Base-by-base conservation (phyloP, 192 early-diverging fungal genomes). In the Coemansia umbellata region DNA sequence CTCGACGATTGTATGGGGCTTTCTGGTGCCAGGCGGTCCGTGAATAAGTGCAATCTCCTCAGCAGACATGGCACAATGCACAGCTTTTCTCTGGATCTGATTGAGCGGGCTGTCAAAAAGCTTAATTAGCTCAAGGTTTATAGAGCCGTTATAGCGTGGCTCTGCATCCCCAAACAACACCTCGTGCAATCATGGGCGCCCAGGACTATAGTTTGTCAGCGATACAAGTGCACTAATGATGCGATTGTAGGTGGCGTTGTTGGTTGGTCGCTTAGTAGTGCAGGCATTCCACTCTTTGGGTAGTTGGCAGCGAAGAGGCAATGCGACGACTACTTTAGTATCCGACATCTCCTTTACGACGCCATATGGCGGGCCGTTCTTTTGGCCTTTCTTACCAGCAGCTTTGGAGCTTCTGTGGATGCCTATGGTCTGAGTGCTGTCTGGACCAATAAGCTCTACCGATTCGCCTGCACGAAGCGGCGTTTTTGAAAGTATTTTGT, bases 11-110 rank as follows among this genome's bases (percentile, higher is more conserved):
- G 85, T 88, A 36, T 85, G 78, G 1, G 91, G 91, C 65, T 94
- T 91, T 33, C 90, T 88, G 17, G 88, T 89, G 37, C 83, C 85
- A 18, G 86, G 86, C 8, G 89, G 89, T 21, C 89, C 87, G 60
- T 91, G 90, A 30, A 90, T 79, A 24, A 91, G 49, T 0, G 84
- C 82, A 4, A 89, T 55, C 8, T 88, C 80, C 19, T 80, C 44
- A 3, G 85, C 75, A 7, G 63, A 57, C 15, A 89, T 53, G 1
- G 80, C 79, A 53, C 82, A 73, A n/a, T 49, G 47, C 3, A 91
- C 82, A 4, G 87, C 87, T 18, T 78, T 73, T 24, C 63, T 66
- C 53, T 91, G 90, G n/a, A 71, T 73, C 0, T 63, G 52, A 55
- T 91, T 90, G 3, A 90, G 58, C 0, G 52, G 63, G 8, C 52